phyloP scores from a whole-genome alignment of 1,284 basidiomycete species.

The Mycena sp. region DNA sequence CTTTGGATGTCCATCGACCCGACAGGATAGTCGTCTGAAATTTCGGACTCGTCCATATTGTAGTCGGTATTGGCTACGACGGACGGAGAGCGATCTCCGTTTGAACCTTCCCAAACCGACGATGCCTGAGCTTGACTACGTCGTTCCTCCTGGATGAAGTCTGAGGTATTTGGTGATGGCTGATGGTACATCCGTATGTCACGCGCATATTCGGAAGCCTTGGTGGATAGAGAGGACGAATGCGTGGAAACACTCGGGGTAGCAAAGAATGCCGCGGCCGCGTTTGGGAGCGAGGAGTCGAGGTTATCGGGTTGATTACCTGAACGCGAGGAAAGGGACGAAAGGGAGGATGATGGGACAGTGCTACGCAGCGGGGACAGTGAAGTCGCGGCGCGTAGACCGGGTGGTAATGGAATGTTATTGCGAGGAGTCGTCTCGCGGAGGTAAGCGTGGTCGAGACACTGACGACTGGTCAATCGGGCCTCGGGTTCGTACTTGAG shows the following conservation, averaged over 20 bases:
- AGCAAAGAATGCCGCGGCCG: slow-evolving; percentile 55
- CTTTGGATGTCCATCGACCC: slow-evolving; percentile 63
- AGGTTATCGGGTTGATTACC: slow-evolving; percentile 37
- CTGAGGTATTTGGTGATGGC: slow-evolving; percentile 38
- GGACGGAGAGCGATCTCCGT: slow-evolving; percentile 31
- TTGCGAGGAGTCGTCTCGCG: slow-evolving; percentile 66
- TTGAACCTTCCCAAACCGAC: slow-evolving; percentile 33
- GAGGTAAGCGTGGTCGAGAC: slow-evolving; percentile 90
- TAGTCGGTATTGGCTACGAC: slow-evolving; percentile 52
- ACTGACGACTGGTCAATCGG: slow-evolving; percentile 87
- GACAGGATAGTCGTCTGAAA: slow-evolving; percentile 48
- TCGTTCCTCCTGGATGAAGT: slow-evolving; percentile 49
- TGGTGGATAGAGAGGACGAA: slow-evolving; percentile 40
- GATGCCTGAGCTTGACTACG: slow-evolving; percentile 40
- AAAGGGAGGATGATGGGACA: slow-evolving; percentile 51
- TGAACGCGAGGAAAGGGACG: slow-evolving; percentile 64
- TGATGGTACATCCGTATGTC: slow-evolving; percentile 45
- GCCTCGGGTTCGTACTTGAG: slow-evolving; percentile 91
- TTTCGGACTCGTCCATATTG: slow-evolving; percentile 71
- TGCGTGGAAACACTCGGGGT: slow-evolving; percentile 50
- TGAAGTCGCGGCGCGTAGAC: slow-evolving; percentile 50
- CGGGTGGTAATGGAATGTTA: too few species aligned
- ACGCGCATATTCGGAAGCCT: slow-evolving; percentile 45
- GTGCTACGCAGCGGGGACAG: slow-evolving; percentile 46
- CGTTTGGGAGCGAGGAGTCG: too few species aligned